phyloP scores from a whole-genome alignment of 306 rosid species.

The Oxytropis ochrocephala region DNA sequence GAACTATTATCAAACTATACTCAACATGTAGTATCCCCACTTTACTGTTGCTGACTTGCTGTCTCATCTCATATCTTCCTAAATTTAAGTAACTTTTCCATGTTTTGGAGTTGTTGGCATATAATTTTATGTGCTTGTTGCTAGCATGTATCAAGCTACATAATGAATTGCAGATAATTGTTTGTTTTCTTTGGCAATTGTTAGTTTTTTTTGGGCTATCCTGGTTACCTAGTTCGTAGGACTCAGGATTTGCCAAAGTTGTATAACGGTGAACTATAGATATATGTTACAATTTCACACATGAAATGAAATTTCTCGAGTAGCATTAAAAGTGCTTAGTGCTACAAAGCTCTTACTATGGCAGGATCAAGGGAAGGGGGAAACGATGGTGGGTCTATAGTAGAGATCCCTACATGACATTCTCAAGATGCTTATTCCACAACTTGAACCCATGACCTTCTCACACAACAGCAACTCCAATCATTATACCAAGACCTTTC shows the following conservation, averaged over 20 bases:
- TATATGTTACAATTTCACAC: neutral
- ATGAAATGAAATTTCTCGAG: neutral
- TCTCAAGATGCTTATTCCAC: neutral
- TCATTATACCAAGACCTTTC: neutral
- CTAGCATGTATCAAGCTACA: neutral
- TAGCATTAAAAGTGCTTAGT: too few species aligned
- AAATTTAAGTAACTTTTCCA: neutral
- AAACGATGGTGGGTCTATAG: neutral
- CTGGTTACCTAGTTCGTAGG: neutral
- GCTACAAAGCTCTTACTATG: neutral
- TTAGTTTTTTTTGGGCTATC: neutral
- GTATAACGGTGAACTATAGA: neutral
- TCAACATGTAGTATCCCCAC: neutral
- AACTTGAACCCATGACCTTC: neutral
- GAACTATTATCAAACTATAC: conserved; percentile 12
- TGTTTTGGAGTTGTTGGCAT: neutral
- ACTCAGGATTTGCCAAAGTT: neutral
- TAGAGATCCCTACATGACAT: neutral
- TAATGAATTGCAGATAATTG: neutral
- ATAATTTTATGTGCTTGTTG: neutral
- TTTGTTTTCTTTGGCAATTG: neutral
- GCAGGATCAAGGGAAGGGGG: neutral
- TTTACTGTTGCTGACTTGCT: neutral
- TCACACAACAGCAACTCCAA: neutral
- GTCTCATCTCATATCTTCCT: neutral